These are phyloP conservation scores for Trichoderma guizhouense DNA, from an alignment of 2,329 filamentous ascomycete genomes.

Conservation along the genomic window DNA sequence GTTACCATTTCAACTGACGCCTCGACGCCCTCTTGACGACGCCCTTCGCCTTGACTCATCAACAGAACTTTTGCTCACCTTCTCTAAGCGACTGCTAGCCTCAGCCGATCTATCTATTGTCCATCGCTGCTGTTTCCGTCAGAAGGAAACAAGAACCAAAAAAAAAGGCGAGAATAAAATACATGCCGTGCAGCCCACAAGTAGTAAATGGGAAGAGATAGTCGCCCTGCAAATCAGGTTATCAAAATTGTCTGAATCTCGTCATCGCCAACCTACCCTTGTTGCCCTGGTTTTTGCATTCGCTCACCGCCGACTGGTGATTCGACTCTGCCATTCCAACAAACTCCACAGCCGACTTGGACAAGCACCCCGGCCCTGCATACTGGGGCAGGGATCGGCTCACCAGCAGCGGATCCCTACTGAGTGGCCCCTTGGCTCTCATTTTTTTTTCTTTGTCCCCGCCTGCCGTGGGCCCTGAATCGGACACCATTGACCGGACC, in stretches of 20 bases:
- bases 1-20: not conserved
- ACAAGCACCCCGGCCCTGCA: conserved; percentile 1
- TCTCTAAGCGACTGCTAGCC: not conserved
- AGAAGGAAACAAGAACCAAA: not conserved
- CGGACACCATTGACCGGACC: conserved; percentile 10
- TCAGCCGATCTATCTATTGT: not conserved
- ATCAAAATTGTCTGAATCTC: conserved; percentile 11
- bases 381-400: conserved; percentile 5
- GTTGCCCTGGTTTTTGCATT: not conserved
- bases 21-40: conserved; percentile 15
- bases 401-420: conserved; percentile 11
- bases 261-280: conserved; percentile 11
- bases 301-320: conserved; percentile 17
- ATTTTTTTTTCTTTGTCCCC: conserved; percentile 11
- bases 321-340: not conserved
- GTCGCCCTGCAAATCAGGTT: not conserved
- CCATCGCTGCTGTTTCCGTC: not conserved
- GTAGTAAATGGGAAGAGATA: not conserved
- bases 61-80: not conserved
- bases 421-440: not conserved
- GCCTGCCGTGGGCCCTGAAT: conserved; percentile 15
- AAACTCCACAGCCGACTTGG: not conserved
- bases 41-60: conserved; percentile 1
- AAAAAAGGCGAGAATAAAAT: not conserved
- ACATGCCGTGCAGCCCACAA: not conserved